phyloP scores from a whole-genome alignment of 1,284 basidiomycete genomes.

The Cutaneotrichosporon sp. region DNA sequence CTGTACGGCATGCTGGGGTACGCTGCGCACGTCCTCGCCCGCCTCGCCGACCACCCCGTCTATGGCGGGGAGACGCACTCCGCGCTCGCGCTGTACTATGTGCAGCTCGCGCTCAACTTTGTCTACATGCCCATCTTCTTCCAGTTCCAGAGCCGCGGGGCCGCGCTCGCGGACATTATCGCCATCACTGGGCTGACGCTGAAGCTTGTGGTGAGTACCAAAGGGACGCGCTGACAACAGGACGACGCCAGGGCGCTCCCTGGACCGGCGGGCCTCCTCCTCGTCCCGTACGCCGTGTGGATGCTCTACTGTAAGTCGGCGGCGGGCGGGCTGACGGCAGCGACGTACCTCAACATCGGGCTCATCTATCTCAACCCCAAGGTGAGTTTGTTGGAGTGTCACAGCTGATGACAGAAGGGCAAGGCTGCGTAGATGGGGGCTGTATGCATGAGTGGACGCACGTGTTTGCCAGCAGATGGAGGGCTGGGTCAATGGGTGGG shows the following conservation, averaged over 20 bases:
- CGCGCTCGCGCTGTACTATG: slow-evolving; percentile 7
- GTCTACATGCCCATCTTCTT: slow-evolving; percentile 13
- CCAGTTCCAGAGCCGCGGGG: not conserved
- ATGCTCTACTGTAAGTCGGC: slow-evolving; percentile 1
- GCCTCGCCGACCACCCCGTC: slow-evolving; percentile 57
- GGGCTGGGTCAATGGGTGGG: no score
- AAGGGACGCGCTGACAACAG: not conserved
- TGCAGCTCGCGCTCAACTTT: slow-evolving; percentile 13
- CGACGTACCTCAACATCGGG: slow-evolving; percentile 1
- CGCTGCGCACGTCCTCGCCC: slow-evolving; percentile 67
- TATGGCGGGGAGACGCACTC: not conserved
- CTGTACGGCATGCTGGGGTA: slow-evolving; percentile 65
- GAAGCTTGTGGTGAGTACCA: not conserved
- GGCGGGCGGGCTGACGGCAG: not conserved
- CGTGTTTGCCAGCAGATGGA: no score
- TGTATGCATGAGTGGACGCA: no score
- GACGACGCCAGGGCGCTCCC: not conserved
- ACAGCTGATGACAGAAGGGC: not conserved
- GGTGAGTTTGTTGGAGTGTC: not conserved
- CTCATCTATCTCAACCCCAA: slow-evolving; percentile 2
- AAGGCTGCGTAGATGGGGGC: not conserved
- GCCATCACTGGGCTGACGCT: not conserved
- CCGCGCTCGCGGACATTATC: not conserved
- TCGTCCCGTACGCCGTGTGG: not conserved
- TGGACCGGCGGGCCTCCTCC: not conserved